Percentiles rank a stretch among this genome's conserved stretches.
Conservation (phyloP, 257 asterid species). For the Capsicum baccatum region DNA sequence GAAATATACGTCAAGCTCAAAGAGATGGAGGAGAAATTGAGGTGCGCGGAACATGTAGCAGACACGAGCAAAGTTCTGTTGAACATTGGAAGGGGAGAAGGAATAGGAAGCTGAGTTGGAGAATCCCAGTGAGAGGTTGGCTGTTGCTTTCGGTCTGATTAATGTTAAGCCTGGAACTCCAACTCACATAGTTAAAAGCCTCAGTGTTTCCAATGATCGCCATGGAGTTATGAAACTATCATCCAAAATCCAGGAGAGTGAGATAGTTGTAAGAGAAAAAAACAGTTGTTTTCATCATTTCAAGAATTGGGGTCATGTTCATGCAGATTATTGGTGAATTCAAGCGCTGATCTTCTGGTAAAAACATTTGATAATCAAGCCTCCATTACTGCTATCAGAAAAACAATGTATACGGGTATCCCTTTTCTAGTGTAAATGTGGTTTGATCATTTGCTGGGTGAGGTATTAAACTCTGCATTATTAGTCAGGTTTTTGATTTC, state of each 20-base stretch:
- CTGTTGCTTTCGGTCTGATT: slow-evolving; percentile 35
- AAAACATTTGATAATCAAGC: not conserved
- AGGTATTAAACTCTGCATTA: not conserved
- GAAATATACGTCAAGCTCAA: slow-evolving; percentile 26
- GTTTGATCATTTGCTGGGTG: no score
- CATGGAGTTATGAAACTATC: slow-evolving; percentile 20
- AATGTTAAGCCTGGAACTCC: not conserved
- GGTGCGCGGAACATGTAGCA: slow-evolving; percentile 23
- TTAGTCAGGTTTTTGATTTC: not conserved
- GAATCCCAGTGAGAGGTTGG: slow-evolving; percentile 36
- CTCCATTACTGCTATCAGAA: not conserved
- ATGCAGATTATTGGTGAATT: slow-evolving; percentile 33
- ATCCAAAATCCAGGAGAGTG: slow-evolving; percentile 24
- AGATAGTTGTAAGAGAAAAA: slow-evolving; percentile 29
- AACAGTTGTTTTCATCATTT: slow-evolving; percentile 31
- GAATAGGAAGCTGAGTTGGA: slow-evolving; percentile 34
- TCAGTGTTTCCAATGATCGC: slow-evolving; percentile 21
- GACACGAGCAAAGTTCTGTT: slow-evolving; percentile 30
- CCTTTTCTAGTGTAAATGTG: no score
- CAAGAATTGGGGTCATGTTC: slow-evolving; percentile 32
- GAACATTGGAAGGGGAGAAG: slow-evolving; percentile 24
- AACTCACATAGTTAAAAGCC: slow-evolving; percentile 30
- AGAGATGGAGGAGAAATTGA: slow-evolving; percentile 31
- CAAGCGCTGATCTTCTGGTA: not conserved
- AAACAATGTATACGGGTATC: not conserved